Conservation (phyloP, 177 flowering plant genomes). For the Vitis hybrid region DNA sequence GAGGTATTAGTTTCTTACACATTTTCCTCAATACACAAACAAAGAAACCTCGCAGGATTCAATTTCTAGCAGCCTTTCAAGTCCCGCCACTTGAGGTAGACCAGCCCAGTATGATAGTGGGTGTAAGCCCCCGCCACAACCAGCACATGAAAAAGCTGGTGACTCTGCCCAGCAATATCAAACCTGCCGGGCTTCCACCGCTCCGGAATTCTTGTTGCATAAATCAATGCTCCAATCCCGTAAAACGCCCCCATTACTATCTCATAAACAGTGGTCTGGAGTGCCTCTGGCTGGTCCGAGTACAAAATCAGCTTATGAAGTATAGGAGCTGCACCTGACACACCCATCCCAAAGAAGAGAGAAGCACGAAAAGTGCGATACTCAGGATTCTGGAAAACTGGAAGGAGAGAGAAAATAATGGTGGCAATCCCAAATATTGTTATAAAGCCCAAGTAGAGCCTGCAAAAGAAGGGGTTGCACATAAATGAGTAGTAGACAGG, state of each 20-base stretch:
- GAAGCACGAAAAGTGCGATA: slow-evolving; percentile 52
- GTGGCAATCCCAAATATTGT: slow-evolving; percentile 62
- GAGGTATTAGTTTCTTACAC: no score
- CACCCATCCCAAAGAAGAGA: slow-evolving; percentile 83
- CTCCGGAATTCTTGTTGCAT: slow-evolving; percentile 42
- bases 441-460: slow-evolving; percentile 65
- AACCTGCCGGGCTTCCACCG: slow-evolving; percentile 60
- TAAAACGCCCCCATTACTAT: slow-evolving; percentile 56
- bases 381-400: slow-evolving; percentile 64
- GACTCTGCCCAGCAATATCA: slow-evolving; percentile 53
- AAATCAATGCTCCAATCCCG: slow-evolving; percentile 42
- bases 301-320: slow-evolving; percentile 63
- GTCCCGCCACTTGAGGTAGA: slow-evolving; percentile 46
- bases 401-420: slow-evolving; percentile 55
- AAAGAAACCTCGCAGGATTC: background rate
- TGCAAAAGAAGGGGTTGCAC: slow-evolving; percentile 76
- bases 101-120: slow-evolving; percentile 35
- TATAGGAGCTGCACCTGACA: slow-evolving; percentile 70
- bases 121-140: slow-evolving; percentile 49
- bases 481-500: slow-evolving; percentile 84
- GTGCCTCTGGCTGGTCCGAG: slow-evolving; percentile 61
- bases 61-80: slow-evolving; percentile 31
- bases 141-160: slow-evolving; percentile 46
- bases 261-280: slow-evolving; percentile 74
- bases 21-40: no score